A percentile compares a stretch with the other conserved stretches of the same genome.
These are phyloP conservation scores for Umbelopsis sp. DNA, from an alignment of 192 early-diverging fungal genomes.

Conservation along the genomic window DNA sequence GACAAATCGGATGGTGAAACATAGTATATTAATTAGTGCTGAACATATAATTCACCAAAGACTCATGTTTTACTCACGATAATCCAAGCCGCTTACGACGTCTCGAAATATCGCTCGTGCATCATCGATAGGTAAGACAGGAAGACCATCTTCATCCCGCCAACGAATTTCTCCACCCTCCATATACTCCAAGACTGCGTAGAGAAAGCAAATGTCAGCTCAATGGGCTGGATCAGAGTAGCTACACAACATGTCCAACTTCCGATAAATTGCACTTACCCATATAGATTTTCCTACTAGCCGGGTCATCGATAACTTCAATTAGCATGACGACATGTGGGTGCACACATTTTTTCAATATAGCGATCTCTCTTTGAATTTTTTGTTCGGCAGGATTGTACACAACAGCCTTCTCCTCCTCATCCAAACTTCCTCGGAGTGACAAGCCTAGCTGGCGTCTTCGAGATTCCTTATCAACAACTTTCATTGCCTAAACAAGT, in stretches of 20 bases:
- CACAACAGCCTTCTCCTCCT: conserved; percentile 43
- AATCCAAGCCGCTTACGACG: conserved; percentile 89
- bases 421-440: conserved; percentile 2
- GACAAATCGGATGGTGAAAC: too few species aligned
- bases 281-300: conserved; percentile 88
- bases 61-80: conserved; percentile 78
- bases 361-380: conserved; percentile 93
- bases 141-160: conserved; percentile 68
- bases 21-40: too few species aligned
- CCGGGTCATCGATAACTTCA: conserved; percentile 96
- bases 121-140: conserved; percentile 63
- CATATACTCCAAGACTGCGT: conserved; percentile 83
- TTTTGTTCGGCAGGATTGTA: conserved; percentile 66
- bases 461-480: conserved; percentile 64
- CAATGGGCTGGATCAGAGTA: not conserved
- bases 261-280: conserved; percentile 40
- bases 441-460: conserved; percentile 39
- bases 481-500: conserved; percentile 61
- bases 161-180: conserved; percentile 91
- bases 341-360: conserved; percentile 93
- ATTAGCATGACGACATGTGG: conserved; percentile 87
- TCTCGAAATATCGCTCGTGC: conserved; percentile 86
- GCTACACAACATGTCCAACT: not conserved
- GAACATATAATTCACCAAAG: too few species aligned
- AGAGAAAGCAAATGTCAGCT: not conserved